phyloP scores from a whole-genome alignment of 768 basidiomycete species.

The Boletus rubroflammeus region DNA sequence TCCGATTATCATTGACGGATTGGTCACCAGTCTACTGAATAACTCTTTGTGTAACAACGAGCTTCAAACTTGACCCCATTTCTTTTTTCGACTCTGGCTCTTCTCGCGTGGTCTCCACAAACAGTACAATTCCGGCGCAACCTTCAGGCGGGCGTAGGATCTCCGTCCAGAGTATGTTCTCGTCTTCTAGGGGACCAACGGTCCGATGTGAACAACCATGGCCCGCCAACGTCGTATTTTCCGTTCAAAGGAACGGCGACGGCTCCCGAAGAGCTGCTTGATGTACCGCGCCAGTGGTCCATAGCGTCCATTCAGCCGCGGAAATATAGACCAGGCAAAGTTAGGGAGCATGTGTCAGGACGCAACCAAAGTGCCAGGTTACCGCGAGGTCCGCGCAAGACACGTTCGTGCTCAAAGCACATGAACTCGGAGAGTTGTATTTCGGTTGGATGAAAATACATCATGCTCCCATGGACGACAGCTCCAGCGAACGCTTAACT shows the following conservation, averaged over 20 bases:
- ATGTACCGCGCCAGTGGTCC: too few species aligned
- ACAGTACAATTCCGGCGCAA: not conserved
- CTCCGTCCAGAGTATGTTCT: not conserved
- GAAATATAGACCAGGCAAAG: not conserved
- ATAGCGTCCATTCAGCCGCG: not conserved
- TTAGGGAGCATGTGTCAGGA: not conserved
- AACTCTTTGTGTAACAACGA: constrained; percentile 36
- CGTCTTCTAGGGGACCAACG: too few species aligned
- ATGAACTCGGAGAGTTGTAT: not conserved
- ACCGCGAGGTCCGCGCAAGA: constrained; percentile 2
- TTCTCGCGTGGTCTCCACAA: not conserved
- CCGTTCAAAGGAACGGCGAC: not conserved
- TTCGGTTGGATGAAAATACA: not conserved
- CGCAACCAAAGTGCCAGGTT: not conserved
- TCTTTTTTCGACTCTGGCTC: not conserved
- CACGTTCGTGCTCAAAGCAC: constrained; percentile 7
- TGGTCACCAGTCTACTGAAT: too few species aligned
- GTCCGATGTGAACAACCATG: not conserved
- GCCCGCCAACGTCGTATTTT: not conserved
- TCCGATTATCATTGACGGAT: too few species aligned
- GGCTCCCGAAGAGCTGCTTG: not conserved
- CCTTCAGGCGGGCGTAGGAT: not conserved
- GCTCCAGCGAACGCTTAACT: not conserved
- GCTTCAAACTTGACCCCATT: constrained; percentile 28
- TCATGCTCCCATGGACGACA: not conserved